These are phyloP conservation scores for Aspergillus kassunensis DNA, from an alignment of 495 filamentous ascomycete species.

Conservation along the genomic window DNA sequence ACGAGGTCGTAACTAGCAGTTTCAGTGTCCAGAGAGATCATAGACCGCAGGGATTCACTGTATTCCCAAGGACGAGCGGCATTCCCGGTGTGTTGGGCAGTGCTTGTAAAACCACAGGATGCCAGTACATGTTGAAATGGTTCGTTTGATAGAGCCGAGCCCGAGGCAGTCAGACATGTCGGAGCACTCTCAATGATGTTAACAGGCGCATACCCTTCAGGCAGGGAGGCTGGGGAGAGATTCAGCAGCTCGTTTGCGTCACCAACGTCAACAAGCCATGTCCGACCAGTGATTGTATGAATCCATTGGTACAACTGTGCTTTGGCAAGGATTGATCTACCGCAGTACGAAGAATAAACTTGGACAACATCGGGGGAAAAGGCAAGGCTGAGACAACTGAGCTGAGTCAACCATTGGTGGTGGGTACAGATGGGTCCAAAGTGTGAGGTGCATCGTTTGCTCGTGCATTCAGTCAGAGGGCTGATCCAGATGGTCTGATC, in stretches of 20 bases:
- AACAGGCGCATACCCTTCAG: slow-evolving; percentile 6
- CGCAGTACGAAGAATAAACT: slow-evolving; percentile 12
- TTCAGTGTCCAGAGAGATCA: slow-evolving; percentile 10
- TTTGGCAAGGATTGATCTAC: slow-evolving; percentile 13
- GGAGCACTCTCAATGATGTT: slow-evolving; percentile 5
- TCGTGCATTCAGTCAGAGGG: slow-evolving; percentile 11
- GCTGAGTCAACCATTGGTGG: slow-evolving; percentile 17
- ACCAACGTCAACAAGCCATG: slow-evolving; percentile 14
- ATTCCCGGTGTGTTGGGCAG: slow-evolving; percentile 12
- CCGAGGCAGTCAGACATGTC: slow-evolving; percentile 9
- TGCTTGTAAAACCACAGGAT: slow-evolving; percentile 12
- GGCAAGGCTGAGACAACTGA: slow-evolving; percentile 12
- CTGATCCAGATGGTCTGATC: slow-evolving; percentile 11
- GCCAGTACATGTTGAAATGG: slow-evolving; percentile 14
- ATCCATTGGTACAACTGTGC: slow-evolving; percentile 14
- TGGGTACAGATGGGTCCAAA: slow-evolving; percentile 15
- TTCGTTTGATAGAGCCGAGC: slow-evolving; percentile 4
- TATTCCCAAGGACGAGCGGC: slow-evolving; percentile 16
- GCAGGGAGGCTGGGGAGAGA: slow-evolving; percentile 13
- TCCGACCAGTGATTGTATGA: slow-evolving; percentile 9
- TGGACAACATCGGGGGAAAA: slow-evolving; percentile 10
- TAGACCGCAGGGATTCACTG: neutral
- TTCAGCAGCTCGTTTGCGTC: slow-evolving; percentile 7
- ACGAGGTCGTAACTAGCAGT: slow-evolving; percentile 13
- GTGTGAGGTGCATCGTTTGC: slow-evolving; percentile 15